phyloP scores from a whole-genome alignment of 1,139 yeast species.

The Sugiyamaella japonica region DNA sequence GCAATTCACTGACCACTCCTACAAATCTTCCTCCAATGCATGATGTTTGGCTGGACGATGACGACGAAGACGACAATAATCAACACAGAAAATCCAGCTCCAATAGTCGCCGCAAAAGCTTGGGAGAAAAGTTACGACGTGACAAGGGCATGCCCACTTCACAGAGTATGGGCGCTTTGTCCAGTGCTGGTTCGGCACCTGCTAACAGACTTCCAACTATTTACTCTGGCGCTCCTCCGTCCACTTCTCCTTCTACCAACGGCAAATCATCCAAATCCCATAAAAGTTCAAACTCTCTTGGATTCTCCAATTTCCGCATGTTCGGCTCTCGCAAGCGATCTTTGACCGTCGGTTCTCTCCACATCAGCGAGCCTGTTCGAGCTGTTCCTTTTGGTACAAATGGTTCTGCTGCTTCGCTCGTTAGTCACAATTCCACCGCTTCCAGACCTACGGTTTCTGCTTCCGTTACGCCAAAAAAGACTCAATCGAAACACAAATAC shows the following conservation, averaged over 20 bases:
- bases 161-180: constrained; percentile 7
- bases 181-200: neutral
- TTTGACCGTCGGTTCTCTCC: constrained; percentile 7
- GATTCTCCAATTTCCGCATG: constrained; percentile 9
- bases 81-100: neutral
- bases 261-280: constrained; percentile 1
- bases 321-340: constrained; percentile 9
- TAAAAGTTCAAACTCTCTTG: constrained; percentile 6
- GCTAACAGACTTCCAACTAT: constrained; percentile 11
- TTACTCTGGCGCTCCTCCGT: neutral
- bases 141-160: constrained; percentile 9
- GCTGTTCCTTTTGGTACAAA: constrained; percentile 4
- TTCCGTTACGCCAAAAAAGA: neutral
- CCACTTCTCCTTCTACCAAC: neutral
- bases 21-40: constrained; percentile 30
- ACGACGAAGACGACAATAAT: constrained; percentile 7
- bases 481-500: constrained; percentile 9
- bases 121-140: constrained; percentile 10
- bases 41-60: constrained; percentile 35
- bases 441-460: constrained; percentile 1
- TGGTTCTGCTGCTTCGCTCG: neutral
- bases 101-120: constrained; percentile 3
- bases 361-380: constrained; percentile 10
- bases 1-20: constrained; percentile 13
- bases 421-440: neutral